These are phyloP conservation scores for Neoboletus brunneissimus DNA, from an alignment of 768 basidiomycete genomes.

Conservation along the genomic window DNA sequence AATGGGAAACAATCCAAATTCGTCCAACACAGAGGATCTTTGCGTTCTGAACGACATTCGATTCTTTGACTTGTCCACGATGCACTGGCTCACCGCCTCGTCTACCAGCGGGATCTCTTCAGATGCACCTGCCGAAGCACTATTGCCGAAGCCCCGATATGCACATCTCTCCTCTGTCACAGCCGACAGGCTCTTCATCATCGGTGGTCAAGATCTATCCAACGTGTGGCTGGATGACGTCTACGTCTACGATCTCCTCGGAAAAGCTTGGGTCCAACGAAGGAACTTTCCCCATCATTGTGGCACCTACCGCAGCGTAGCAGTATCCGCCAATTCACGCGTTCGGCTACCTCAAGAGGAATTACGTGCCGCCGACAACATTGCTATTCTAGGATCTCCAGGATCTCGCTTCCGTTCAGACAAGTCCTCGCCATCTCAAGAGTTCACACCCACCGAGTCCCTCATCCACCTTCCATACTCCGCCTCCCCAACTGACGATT, in stretches of 20 bases:
- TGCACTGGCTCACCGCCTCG: conserved; percentile 64
- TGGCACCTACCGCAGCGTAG: conserved; percentile 93
- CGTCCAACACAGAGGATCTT: conserved; percentile 71
- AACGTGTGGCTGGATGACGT: conserved; percentile 95
- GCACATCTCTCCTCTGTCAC: conserved; percentile 92
- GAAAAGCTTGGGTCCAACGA: conserved; percentile 73
- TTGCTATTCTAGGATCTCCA: conserved; percentile 48
- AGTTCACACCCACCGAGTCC: conserved; percentile 56
- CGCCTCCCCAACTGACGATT: conserved; percentile 62
- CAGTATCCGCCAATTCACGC: conserved; percentile 66
- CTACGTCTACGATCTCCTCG: conserved; percentile 78
- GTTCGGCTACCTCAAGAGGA: conserved; percentile 73
- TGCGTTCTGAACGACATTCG: conserved; percentile 93
- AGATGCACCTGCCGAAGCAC: conserved; percentile 41
- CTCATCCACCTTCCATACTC: conserved; percentile 78
- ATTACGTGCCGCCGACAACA: conserved; percentile 37
- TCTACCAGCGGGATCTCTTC: conserved; percentile 30
- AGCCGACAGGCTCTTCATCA: conserved; percentile 80
- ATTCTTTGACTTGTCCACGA: conserved; percentile 73
- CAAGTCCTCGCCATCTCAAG: conserved; percentile 41
- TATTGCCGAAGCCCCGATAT: conserved; percentile 82
- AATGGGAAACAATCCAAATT: conserved; percentile 80
- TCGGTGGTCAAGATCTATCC: conserved; percentile 92
- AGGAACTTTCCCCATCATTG: conserved; percentile 89
- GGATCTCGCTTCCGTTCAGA: conserved; percentile 58